Evolutionary conservation across 2,329 filamentous ascomycete species (phyloP).

Genomic region (Byssoonygena ceratinophila): DNA sequence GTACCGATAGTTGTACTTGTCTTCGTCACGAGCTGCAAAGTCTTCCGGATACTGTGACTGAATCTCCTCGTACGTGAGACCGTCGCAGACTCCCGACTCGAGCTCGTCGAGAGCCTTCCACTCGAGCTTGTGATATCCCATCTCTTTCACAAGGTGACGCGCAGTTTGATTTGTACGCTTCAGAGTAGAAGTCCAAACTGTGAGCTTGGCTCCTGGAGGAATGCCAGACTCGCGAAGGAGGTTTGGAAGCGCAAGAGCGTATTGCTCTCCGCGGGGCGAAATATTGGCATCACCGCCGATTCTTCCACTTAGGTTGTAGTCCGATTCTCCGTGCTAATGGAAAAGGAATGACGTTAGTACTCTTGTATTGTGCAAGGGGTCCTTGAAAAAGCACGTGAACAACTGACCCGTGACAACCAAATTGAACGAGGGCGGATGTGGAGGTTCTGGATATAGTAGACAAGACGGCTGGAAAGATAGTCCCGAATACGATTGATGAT

Average conservation of each 20-base stretch:
- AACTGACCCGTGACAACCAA: conserved; percentile 79
- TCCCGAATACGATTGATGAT: conserved; percentile 97
- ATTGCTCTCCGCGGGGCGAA: conserved; percentile 75
- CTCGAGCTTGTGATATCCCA: conserved; percentile 76
- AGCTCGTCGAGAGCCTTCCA: conserved; percentile 99
- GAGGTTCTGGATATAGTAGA: conserved; percentile 97
- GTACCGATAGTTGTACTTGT: conserved; percentile 99
- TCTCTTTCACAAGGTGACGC: conserved; percentile 61
- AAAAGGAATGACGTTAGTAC: conserved; percentile 17
- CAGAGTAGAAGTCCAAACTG: conserved; percentile 65
- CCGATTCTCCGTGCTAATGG: conserved; percentile 79
- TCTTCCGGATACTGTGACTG: conserved; percentile 85
- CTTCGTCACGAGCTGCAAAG: conserved; percentile 87
- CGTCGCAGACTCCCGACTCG: conserved; percentile 91
- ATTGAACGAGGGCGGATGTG: conserved; percentile 95
- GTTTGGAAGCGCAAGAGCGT: conserved; percentile 72
- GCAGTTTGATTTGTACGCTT: conserved; percentile 86
- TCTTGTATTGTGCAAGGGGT: not conserved
- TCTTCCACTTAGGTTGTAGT: conserved; percentile 79
- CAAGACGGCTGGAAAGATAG: conserved; percentile 88
- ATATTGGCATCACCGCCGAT: conserved; percentile 88
- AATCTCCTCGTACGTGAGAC: conserved; percentile 91
- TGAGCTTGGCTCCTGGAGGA: conserved; percentile 53
- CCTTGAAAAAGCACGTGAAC: not conserved
- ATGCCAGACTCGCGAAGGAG: conserved; percentile 78